Evolutionary conservation across 139 green algal genomes (phyloP).

Genomic region (Pleodorina starrii): DNA sequence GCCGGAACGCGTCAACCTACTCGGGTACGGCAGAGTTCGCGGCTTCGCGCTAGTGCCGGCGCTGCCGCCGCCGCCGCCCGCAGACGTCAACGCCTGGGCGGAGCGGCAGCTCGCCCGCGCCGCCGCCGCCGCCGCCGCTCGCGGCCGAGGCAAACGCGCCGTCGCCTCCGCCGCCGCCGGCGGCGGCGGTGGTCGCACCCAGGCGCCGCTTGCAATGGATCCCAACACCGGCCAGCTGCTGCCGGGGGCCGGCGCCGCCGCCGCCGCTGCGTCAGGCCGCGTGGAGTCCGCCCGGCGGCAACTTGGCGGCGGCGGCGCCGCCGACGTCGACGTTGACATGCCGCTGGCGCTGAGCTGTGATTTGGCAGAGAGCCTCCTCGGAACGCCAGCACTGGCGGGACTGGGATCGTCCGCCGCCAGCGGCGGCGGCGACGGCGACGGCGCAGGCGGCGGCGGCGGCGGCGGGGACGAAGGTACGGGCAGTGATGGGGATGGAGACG

Average conservation of each 20-base stretch:
- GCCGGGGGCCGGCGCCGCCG: not conserved
- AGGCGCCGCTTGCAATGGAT: conserved; percentile 71
- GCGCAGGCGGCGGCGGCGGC: not conserved
- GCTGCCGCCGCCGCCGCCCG: conserved; percentile 40
- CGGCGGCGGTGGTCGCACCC: conserved; percentile 8
- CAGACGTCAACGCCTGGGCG: conserved; percentile 35
- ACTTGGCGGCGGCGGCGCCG: not conserved
- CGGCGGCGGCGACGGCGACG: not conserved
- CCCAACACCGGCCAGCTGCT: conserved; percentile 85
- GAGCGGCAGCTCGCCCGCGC: not conserved
- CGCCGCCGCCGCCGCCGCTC: not conserved
- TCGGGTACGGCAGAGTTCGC: conserved; percentile 32
- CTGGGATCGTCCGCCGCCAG: not conserved
- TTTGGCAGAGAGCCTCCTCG: conserved; percentile 12
- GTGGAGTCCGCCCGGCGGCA: not conserved
- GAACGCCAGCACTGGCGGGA: conserved; percentile 13
- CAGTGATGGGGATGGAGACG: not conserved
- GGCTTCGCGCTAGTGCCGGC: conserved; percentile 37
- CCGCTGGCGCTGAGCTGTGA: not conserved
- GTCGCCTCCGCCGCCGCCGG: not conserved
- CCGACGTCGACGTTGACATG: not conserved
- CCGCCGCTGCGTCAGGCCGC: not conserved
- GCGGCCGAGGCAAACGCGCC: not conserved
- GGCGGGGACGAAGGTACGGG: too few species aligned
- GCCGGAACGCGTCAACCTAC: not conserved